phyloP scores from a whole-genome alignment of 1,284 basidiomycete genomes.

The Ceratobasidium sp. region DNA sequence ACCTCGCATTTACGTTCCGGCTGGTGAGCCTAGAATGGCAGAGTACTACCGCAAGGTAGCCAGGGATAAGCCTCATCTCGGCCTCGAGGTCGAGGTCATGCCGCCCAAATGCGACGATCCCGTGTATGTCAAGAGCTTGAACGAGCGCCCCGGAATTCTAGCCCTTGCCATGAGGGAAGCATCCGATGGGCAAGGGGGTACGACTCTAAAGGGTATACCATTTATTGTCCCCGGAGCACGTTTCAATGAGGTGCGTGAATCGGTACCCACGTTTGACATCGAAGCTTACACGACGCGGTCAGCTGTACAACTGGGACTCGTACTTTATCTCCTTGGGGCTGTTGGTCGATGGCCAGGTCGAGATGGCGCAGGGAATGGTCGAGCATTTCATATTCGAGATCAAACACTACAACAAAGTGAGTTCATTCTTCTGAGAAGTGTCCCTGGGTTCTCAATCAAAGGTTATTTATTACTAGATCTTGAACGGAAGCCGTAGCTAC shows the following conservation, averaged over 20 bases:
- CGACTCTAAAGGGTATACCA: conserved; percentile 87
- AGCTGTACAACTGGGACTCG: conserved; percentile 91
- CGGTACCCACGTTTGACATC: conserved; percentile 49
- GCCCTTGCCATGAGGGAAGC: conserved; percentile 94
- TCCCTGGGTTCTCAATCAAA: conserved; percentile 10
- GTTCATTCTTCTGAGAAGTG: background rate
- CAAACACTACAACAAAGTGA: conserved; percentile 87
- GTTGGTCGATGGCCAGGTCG: conserved; percentile 89
- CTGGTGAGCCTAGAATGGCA: conserved; percentile 89
- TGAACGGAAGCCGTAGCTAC: conserved; percentile 53
- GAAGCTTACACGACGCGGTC: conserved; percentile 8
- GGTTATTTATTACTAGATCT: conserved; percentile 47
- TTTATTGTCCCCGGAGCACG: conserved; percentile 97
- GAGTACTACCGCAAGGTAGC: conserved; percentile 88
- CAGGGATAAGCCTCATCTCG: conserved; percentile 84
- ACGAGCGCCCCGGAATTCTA: conserved; percentile 90
- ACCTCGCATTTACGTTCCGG: conserved; percentile 92
- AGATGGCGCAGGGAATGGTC: conserved; percentile 95
- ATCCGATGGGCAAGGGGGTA: conserved; percentile 76
- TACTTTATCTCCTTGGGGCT: conserved; percentile 95
- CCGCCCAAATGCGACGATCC: conserved; percentile 86
- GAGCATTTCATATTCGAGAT: conserved; percentile 99
- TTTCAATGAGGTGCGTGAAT: conserved; percentile 86
- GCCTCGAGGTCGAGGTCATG: conserved; percentile 87
- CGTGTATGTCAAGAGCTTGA: conserved; percentile 87